These are phyloP conservation scores for Ophiostoma angusticollis DNA, from an alignment of 2,329 filamentous ascomycete genomes.

Conservation along the genomic window DNA sequence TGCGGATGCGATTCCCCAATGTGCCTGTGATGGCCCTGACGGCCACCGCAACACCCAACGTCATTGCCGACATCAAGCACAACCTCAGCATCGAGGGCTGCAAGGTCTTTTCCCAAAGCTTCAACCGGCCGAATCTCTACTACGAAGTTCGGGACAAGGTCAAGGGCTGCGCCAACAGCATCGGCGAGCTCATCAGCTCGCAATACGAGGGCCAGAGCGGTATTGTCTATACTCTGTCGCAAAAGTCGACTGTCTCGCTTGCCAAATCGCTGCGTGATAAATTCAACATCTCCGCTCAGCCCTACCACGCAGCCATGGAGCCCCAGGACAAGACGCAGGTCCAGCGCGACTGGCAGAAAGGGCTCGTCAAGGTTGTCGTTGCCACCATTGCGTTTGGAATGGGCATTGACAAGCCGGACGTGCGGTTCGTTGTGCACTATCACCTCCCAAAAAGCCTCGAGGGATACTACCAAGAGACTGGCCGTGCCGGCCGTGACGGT, in stretches of 20 bases:
- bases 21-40: slow-evolving; percentile 92
- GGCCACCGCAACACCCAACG: slow-evolving; percentile 85
- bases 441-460: slow-evolving; percentile 89
- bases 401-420: slow-evolving; percentile 98
- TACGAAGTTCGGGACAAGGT: slow-evolving; percentile 73
- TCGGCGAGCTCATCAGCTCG: slow-evolving; percentile 54
- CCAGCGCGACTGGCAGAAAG: slow-evolving; percentile 73
- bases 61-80: slow-evolving; percentile 81
- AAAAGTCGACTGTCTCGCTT: slow-evolving; percentile 69
- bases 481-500: slow-evolving; percentile 84
- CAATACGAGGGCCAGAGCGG: slow-evolving; percentile 64
- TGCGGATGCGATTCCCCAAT: slow-evolving; percentile 58
- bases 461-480: slow-evolving; percentile 97
- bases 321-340: slow-evolving; percentile 54
- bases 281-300: slow-evolving; percentile 56
- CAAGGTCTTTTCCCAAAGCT: slow-evolving; percentile 76
- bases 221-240: slow-evolving; percentile 86
- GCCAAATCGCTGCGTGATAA: slow-evolving; percentile 52
- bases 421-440: slow-evolving; percentile 92
- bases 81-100: slow-evolving; percentile 76
- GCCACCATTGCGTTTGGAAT: slow-evolving; percentile 98
- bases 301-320: slow-evolving; percentile 77
- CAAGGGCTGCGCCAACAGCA: slow-evolving; percentile 39
- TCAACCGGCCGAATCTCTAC: slow-evolving; percentile 88
- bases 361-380: slow-evolving; percentile 75